Base-by-base conservation (phyloP, 768 basidiomycete species). In the Lactifluus echinatus region DNA sequence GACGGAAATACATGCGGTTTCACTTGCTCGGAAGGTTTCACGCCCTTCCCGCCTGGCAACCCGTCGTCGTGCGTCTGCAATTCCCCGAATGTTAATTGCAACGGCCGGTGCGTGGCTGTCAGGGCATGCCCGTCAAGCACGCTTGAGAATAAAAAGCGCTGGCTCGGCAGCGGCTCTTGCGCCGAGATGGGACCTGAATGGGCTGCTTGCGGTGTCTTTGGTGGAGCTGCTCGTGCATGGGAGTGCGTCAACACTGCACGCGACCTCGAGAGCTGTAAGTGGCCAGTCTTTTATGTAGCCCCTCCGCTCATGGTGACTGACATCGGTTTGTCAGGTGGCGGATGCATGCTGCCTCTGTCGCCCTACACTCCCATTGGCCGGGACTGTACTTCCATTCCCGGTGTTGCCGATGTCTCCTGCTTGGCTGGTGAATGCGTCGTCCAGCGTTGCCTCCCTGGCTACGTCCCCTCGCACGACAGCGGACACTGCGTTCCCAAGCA, bases 201-300 rank as follows among this genome's bases (percentile, higher is more conserved):
- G 54, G 70, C 70, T 0, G 72, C 76, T 2, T 81, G 80, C 55
- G 75, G 75, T 6, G 68, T 79, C 50, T 72, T 68, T 24, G 74
- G 75, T 17, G 67, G 74, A 12, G 64, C 65, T 15, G 57, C 66
- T 12, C 66, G 69, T 2, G 72, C 74, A 2, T 79, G 76, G 75
- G 79, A 81, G 57, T 80, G 79, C 56, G 62, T 81, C 44, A 65
- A 80, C 61, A 77, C 73, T 1, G 69, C 67, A 56, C 68, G 64
- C 39, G 77, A 80, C 39, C 70, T 81, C 8, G 79, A 79, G 66
- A 79, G 78, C 67, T 81, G 79, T 80, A 53, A 55, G 79, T 74
- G n/a, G n/a, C n/a, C n/a, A n/a, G 19, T 14, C 43, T 26, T 12
- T n/a, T 19, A n/a, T n/a, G n/a, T n/a, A n/a, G n/a, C n/a, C n/a